phyloP scores from a whole-genome alignment of 208 protist species.

The Porcisia deanei region DNA sequence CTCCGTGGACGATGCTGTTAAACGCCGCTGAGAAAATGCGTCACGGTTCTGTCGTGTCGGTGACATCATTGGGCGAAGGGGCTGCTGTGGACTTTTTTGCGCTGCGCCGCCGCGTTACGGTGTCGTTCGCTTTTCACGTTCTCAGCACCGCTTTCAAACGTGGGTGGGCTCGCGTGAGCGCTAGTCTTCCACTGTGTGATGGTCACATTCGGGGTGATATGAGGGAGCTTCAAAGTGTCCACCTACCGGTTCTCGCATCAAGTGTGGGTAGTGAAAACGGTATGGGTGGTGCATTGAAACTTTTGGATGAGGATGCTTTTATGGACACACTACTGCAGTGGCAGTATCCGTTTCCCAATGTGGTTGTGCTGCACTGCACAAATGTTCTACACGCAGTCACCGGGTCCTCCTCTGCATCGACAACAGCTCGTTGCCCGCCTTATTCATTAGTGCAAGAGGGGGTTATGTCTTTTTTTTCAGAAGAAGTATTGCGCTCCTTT shows the following conservation, averaged over 20 bases:
- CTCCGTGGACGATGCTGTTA: constrained; percentile 17
- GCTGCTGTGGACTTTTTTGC: constrained; percentile 2
- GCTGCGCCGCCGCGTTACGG: constrained; percentile 27
- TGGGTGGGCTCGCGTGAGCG: constrained; percentile 36
- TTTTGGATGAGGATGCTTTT: constrained; percentile 50
- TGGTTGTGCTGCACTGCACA: constrained; percentile 35
- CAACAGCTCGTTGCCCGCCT: background rate
- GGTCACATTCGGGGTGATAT: background rate
- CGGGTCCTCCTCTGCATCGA: background rate
- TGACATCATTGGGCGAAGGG: background rate
- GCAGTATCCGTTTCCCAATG: constrained; percentile 34
- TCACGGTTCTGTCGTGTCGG: background rate
- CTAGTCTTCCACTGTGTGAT: constrained; percentile 19
- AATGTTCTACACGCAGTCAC: background rate
- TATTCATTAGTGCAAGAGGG: background rate
- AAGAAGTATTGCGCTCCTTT: constrained; percentile 17
- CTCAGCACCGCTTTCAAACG: constrained; percentile 43
- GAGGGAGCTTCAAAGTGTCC: background rate
- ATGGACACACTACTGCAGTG: constrained; percentile 52
- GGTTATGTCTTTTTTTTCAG: constrained; percentile 22
- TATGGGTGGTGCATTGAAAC: background rate
- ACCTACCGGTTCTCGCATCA: background rate
- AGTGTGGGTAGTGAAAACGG: background rate
- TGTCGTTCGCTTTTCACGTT: constrained; percentile 39
- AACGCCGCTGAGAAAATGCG: background rate